Conservation (phyloP, 768 basidiomycete species). For the Tremella fuciformis region DNA sequence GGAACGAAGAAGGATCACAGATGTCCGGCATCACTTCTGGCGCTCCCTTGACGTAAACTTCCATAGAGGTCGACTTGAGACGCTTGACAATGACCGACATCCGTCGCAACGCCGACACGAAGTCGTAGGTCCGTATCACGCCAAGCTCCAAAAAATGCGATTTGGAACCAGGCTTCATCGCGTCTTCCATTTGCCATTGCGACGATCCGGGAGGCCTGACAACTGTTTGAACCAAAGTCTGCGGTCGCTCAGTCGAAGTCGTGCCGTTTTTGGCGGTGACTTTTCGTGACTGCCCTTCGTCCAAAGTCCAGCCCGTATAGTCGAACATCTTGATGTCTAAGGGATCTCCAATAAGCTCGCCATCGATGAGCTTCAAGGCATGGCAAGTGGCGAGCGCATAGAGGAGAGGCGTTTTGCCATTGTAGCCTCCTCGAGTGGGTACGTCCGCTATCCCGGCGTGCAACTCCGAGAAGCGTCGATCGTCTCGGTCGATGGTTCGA, state of each 20-base stretch:
- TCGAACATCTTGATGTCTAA: slow-evolving; percentile 97
- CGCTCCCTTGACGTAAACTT: slow-evolving; percentile 98
- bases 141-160: slow-evolving; percentile 96
- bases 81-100: slow-evolving; percentile 99
- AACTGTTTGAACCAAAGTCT: slow-evolving; percentile 91
- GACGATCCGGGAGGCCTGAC: slow-evolving; percentile 93
- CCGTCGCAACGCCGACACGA: slow-evolving; percentile 82
- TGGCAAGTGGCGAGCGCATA: slow-evolving; percentile 96
- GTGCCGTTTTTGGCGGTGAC: slow-evolving; percentile 52
- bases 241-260: slow-evolving; percentile 56
- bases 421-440: slow-evolving; percentile 59
- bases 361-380: slow-evolving; percentile 84
- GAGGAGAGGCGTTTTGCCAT: slow-evolving; percentile 75
- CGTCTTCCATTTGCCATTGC: slow-evolving; percentile 87
- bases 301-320: slow-evolving; percentile 92
- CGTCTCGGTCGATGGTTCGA: slow-evolving; percentile 71
- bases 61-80: slow-evolving; percentile 90
- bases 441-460: slow-evolving; percentile 81
- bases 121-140: slow-evolving; percentile 93
- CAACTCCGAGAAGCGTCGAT: slow-evolving; percentile 81
- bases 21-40: slow-evolving; percentile 97
- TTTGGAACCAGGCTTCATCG: slow-evolving; percentile 75
- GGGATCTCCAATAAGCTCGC: slow-evolving; percentile 88
- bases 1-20: slow-evolving; percentile 87
- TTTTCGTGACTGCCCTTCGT: slow-evolving; percentile 78